A percentile compares a stretch with the other conserved stretches of the same genome.
Conservation (phyloP, 306 rosid genomes). For the Boehmeria nivea region DNA sequence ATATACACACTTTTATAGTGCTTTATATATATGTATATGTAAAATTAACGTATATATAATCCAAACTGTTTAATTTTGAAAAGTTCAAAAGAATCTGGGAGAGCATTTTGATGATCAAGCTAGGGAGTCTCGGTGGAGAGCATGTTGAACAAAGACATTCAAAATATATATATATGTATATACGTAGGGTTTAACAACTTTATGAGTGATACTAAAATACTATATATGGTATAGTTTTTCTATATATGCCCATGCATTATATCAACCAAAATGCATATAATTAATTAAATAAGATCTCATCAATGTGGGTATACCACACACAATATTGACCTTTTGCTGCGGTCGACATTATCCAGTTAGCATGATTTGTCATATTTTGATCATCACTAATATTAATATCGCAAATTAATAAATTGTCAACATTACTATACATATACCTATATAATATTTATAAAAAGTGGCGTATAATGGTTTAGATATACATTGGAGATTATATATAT, state of each 20-base stretch:
- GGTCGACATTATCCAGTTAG: slow-evolving; percentile 7
- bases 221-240: no score
- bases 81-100: background rate
- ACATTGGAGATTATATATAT: no score
- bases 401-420: background rate
- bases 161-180: no score
- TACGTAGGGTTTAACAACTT: background rate
- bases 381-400: background rate
- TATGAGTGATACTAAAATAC: background rate
- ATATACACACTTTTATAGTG: no score
- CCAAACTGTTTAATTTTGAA: no score
- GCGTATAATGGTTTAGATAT: no score
- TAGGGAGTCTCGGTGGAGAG: slow-evolving; percentile 3
- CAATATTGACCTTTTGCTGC: slow-evolving; percentile 1
- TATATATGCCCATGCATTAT: background rate
- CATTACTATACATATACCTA: background rate
- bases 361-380: slow-evolving; percentile 6
- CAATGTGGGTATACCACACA: background rate
- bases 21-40: no score
- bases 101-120: background rate
- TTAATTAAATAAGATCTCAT: background rate
- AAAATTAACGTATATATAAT: no score
- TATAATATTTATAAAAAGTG: background rate
- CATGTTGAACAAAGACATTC: slow-evolving; percentile 1
- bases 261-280: background rate